phyloP scores from a whole-genome alignment of 2,329 filamentous ascomycete species.

The Cryphonectria radicalis region DNA sequence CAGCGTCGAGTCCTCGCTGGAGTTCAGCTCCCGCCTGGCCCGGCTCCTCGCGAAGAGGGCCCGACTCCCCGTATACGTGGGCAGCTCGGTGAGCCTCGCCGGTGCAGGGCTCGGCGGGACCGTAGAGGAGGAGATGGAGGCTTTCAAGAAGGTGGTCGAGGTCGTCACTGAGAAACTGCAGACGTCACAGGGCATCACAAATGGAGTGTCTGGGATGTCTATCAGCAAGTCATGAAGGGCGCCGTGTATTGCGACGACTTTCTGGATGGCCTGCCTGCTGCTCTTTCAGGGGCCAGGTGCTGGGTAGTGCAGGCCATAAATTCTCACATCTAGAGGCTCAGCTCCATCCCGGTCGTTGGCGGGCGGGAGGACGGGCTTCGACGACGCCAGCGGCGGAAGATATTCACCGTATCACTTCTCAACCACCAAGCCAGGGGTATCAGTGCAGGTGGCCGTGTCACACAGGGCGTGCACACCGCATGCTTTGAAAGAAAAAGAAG shows the following conservation, averaged over 20 bases:
- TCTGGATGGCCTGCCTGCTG: neutral
- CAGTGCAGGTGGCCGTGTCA: neutral
- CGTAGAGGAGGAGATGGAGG: conserved; percentile 93
- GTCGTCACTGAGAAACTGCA: conserved; percentile 64
- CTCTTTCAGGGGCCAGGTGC: neutral
- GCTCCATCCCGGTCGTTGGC: neutral
- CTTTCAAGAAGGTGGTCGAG: conserved; percentile 74
- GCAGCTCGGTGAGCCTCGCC: conserved; percentile 81
- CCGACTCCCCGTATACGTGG: conserved; percentile 81
- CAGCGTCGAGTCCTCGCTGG: conserved; percentile 73
- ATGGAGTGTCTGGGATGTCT: conserved; percentile 31
- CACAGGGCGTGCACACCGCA: neutral
- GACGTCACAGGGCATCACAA: conserved; percentile 35
- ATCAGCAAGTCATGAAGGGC: conserved; percentile 23
- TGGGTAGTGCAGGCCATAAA: neutral
- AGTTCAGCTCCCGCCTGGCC: conserved; percentile 85
- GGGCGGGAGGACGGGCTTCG: neutral
- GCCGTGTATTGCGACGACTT: neutral
- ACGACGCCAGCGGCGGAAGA: neutral
- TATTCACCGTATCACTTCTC: neutral
- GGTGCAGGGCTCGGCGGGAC: conserved; percentile 76
- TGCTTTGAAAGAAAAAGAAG: neutral
- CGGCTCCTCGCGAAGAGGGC: conserved; percentile 79
- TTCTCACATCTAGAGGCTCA: neutral
- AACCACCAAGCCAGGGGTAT: conserved; percentile 5